phyloP scores from a whole-genome alignment of 257 asterid genomes.

The Solanum ossicruentum region DNA sequence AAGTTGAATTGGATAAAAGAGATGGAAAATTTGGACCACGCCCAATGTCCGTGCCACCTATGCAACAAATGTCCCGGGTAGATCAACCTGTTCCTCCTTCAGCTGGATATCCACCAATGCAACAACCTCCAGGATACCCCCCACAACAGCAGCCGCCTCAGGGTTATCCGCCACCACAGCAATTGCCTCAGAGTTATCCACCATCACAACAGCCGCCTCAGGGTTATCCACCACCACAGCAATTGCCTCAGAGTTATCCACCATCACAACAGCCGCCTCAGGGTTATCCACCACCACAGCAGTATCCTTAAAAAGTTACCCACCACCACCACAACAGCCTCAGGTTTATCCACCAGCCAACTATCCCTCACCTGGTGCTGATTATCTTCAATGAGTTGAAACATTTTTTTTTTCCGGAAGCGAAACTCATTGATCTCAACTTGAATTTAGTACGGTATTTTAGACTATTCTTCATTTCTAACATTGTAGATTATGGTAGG shows the following conservation, averaged over 20 bases:
- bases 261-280: background rate
- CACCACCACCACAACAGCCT: background rate
- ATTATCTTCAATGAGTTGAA: background rate
- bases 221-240: background rate
- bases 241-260: background rate
- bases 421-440: background rate
- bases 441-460: background rate
- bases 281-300: background rate
- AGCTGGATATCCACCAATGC: slow-evolving; percentile 17
- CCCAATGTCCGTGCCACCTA: slow-evolving; percentile 20
- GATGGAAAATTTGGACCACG: slow-evolving; percentile 20
- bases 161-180: slow-evolving; percentile 3
- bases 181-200: background rate
- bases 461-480: background rate
- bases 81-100: slow-evolving; percentile 16
- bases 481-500: background rate
- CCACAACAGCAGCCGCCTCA: background rate
- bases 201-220: background rate
- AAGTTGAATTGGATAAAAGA: slow-evolving; percentile 29
- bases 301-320: background rate
- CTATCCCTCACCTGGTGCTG: slow-evolving; percentile 1
- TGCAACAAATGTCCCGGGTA: slow-evolving; percentile 25
- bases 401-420: background rate
- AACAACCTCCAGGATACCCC: slow-evolving; percentile 4
- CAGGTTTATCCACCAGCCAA: slow-evolving; percentile 5